Base-by-base conservation (phyloP, 2,329 filamentous ascomycete species). In the Diaporthe nobilis region DNA sequence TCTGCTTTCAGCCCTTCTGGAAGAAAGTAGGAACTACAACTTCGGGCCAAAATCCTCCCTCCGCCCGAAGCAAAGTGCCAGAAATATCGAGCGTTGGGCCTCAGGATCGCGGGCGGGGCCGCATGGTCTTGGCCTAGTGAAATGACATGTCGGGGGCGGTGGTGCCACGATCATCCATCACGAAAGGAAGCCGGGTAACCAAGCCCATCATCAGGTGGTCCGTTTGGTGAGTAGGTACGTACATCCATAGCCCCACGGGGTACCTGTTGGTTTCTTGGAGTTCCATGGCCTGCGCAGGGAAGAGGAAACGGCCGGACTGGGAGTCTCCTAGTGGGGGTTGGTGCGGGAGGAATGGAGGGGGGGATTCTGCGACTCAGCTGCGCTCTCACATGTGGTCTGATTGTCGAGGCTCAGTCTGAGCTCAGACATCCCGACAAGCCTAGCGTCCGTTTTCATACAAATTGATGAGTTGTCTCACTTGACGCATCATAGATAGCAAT, bases 331-430 rank as follows among this genome's bases (percentile, higher is more conserved):
- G 63, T 28, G 61, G 47, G 44, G 31, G 44, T n/a, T 13, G 63
- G 63, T 22, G 34, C 63, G 44, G 61, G 53, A 68, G 63, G 44
- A 68, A 68, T 67, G 61, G 61, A 51, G 61, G 61, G 61, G 61
- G 61, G 28, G 28, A 51, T 3, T 37, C 47, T 68, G 63, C 63
- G 63, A 68, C 42, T 68, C 44, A 47, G 65, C 47, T 25, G 65
- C 65, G 49, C 65, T 28, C 34, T 70, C 65, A 70, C 65, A 70
- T 70, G 65, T 70, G 65, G 65, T 55, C 65, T 70, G 65, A 70
- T 51, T 55, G 34, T 70, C 65, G 65, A 70, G 65, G 65, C 65
- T 55, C 65, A 70, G 65, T 39, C 65, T 70, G 65, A 55, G 65
- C 47, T 70, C 65, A 70, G 65, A 70, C 65, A 70, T 25, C 47